These are phyloP conservation scores for Tetrahymena thermophila DNA, from an alignment of 73 alveolate genomes.

Conservation along the genomic window DNA sequence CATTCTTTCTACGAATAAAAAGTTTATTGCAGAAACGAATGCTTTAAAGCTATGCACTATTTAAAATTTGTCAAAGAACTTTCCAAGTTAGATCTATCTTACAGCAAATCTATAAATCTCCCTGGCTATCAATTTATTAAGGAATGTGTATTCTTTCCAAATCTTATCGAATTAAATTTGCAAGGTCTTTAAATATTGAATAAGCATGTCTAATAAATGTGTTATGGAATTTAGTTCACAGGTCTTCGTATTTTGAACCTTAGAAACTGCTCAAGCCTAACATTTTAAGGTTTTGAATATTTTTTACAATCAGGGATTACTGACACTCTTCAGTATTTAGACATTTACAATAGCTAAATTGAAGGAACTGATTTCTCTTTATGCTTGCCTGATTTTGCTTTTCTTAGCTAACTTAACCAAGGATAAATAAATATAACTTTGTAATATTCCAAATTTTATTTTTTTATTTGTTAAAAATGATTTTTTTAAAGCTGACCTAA, in stretches of 20 bases:
- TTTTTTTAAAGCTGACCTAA: background rate
- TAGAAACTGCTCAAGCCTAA: background rate
- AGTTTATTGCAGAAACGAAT: background rate
- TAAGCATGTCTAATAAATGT: background rate
- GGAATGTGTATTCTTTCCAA: background rate
- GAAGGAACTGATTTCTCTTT: background rate
- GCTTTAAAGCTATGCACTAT: background rate
- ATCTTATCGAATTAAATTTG: background rate
- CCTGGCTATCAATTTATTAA: background rate
- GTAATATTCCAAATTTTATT: background rate
- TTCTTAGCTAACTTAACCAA: background rate
- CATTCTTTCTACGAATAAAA: background rate
- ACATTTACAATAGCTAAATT: background rate
- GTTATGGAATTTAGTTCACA: background rate
- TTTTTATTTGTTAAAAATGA: background rate
- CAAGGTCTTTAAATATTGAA: background rate
- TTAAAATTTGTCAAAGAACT: background rate
- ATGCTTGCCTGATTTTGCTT: background rate
- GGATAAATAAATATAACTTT: background rate
- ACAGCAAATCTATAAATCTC: background rate
- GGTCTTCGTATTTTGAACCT: background rate
- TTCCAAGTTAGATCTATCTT: background rate
- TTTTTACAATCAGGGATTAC: background rate
- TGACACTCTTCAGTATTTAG: background rate
- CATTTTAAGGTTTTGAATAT: background rate